Base-by-base conservation (phyloP, 495 filamentous ascomycete species). In the Hypomontagnella monticulosa region DNA sequence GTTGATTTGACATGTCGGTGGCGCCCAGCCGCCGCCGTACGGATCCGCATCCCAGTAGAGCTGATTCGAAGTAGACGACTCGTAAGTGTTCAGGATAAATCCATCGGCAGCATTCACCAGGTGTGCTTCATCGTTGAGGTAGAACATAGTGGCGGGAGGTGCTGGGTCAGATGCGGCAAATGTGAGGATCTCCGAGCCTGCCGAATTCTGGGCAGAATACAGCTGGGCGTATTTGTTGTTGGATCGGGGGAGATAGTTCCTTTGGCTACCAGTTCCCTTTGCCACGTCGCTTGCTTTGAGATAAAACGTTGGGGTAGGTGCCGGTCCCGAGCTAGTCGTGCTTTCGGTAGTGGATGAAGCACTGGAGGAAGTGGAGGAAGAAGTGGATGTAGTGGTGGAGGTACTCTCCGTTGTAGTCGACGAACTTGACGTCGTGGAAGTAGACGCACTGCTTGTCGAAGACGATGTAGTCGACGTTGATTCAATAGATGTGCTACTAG, bases 1-100 rank as follows among this genome's bases (percentile, higher is more conserved):
- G 19, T 47, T 33, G 11, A 49, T 23, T 18, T 49, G 20, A 12
- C 46, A 49, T 33, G 46, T 49, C 20, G 46, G 46, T 14, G 46
- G 46, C 12, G 20, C 46, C 46, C 46, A 49, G 3, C 46, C 46
- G 46, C 46, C 46, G 12, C 46, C 46, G 9, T 20, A 32, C 7
- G 46, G 46, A n/a, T 49, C n/a, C 6, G 46, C 46, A 12, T 49
- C 46, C 46, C 46, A 49, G 12, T 33, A 49, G 5, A 49, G 9
- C 12, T 49, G 19, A 14, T 49, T 49, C 4, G 46, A 49, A 1
- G 20, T 49, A n/a, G 46, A 7, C 1, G 46, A 33, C 7, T 32
- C 46, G 46, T 33, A 49, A 0, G 46, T 49, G 23, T 49, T 49
- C 27, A 49, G 6, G 27, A 49, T 33, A 15, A 14, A 49, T 15